A percentile compares a stretch with the other conserved stretches of the same genome.
Conservation (phyloP, 2,329 filamentous ascomycete species). For the Verticillium nubilum region DNA sequence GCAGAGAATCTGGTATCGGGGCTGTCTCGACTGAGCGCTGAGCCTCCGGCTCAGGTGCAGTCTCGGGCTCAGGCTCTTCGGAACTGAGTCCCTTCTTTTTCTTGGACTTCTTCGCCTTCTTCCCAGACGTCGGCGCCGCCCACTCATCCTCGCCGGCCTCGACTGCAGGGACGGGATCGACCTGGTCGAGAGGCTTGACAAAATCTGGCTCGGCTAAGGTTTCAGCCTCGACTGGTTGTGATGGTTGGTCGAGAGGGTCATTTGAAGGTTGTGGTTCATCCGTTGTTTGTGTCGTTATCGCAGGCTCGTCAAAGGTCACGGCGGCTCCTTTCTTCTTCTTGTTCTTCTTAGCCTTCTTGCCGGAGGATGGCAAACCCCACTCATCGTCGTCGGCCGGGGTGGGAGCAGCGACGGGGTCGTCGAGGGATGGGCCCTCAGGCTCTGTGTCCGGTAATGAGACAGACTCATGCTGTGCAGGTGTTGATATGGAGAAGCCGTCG, state of each 20-base stretch:
- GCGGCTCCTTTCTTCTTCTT: constrained; percentile 7
- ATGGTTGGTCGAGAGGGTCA: not conserved
- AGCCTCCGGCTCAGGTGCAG: not conserved
- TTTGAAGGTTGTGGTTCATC: not conserved
- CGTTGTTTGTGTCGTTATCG: not conserved
- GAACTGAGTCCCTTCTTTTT: constrained; percentile 6
- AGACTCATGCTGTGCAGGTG: not conserved
- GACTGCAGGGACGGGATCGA: not conserved
- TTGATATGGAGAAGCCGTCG: not conserved
- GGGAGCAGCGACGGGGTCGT: not conserved
- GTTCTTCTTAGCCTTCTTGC: constrained; percentile 17
- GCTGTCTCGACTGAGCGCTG: not conserved
- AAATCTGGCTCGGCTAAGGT: not conserved
- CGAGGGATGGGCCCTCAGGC: not conserved
- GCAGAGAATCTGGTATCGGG: not conserved
- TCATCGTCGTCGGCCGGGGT: constrained; percentile 2
- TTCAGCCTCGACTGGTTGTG: constrained; percentile 3
- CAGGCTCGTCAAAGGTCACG: not conserved
- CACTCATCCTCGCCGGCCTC: constrained; percentile 9
- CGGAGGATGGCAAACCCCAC: constrained; percentile 8
- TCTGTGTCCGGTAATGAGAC: not conserved
- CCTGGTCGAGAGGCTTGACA: not conserved
- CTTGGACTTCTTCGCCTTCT: constrained; percentile 15
- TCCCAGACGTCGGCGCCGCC: constrained; percentile 12
- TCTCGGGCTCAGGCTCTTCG: not conserved